A percentile compares a stretch with the other conserved stretches of the same genome.
These are phyloP conservation scores for Amanita rubescens DNA, from an alignment of 768 basidiomycete genomes.

Conservation along the genomic window DNA sequence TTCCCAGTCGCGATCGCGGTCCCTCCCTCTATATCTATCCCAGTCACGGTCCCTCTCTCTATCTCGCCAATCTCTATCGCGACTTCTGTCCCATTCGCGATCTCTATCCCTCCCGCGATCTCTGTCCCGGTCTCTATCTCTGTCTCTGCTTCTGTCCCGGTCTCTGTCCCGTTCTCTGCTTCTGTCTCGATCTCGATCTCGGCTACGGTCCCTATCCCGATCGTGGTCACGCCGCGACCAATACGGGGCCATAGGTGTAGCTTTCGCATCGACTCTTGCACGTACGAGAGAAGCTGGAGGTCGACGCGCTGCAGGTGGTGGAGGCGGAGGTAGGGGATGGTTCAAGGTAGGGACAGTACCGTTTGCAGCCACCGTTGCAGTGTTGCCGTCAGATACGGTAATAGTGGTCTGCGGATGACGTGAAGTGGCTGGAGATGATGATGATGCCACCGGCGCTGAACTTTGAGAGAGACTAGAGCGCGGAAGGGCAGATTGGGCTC, in stretches of 20 bases:
- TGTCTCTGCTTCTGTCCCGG: slow-evolving; percentile 14
- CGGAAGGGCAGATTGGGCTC: slow-evolving; percentile 5
- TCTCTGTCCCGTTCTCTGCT: slow-evolving; percentile 12
- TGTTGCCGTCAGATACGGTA: neutral
- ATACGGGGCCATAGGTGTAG: slow-evolving; percentile 6
- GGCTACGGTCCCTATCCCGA: slow-evolving; percentile 8
- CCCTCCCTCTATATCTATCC: slow-evolving; percentile 14
- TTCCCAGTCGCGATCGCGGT: neutral
- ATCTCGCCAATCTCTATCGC: slow-evolving; percentile 7
- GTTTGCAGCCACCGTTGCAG: neutral
- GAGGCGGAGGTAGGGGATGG: slow-evolving; percentile 4
- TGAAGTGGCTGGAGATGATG: slow-evolving; percentile 1
- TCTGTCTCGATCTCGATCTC: slow-evolving; percentile 15
- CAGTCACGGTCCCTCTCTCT: slow-evolving; percentile 8
- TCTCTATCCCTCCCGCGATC: slow-evolving; percentile 5
- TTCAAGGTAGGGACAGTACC: neutral
- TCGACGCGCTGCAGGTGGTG: slow-evolving; percentile 7
- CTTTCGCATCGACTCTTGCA: slow-evolving; percentile 9
- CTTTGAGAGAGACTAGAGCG: slow-evolving; percentile 2
- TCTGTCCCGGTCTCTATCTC: slow-evolving; percentile 21
- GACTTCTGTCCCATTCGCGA: neutral
- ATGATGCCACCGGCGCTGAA: slow-evolving; percentile 8
- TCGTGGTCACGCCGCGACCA: slow-evolving; percentile 11
- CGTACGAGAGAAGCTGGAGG: slow-evolving; percentile 8
- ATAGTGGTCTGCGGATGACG: slow-evolving; percentile 9